These are phyloP conservation scores for Colletotrichum sp. DNA, from an alignment of 2,329 filamentous ascomycete species.

Conservation along the genomic window DNA sequence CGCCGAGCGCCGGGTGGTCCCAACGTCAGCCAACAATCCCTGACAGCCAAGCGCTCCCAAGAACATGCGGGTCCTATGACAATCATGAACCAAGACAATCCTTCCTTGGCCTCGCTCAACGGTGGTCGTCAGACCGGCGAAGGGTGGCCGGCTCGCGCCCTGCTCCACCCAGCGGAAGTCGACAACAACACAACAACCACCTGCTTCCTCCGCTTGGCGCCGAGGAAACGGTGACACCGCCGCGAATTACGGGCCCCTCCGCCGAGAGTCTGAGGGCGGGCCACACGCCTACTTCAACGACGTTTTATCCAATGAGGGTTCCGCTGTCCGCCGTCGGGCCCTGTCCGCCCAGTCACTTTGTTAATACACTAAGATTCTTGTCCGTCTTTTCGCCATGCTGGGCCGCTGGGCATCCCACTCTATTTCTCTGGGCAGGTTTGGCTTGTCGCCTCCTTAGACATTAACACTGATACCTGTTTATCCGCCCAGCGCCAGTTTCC, in stretches of 20 bases:
- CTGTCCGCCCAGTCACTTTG: not conserved
- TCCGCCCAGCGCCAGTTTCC: not conserved
- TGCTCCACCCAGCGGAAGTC: not conserved
- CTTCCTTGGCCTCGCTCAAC: not conserved
- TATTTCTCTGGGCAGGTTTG: slow-evolving; percentile 3
- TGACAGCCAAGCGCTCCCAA: slow-evolving; percentile 8
- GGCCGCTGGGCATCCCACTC: slow-evolving; percentile 6
- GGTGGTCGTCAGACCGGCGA: not conserved
- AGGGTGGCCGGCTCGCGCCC: not conserved
- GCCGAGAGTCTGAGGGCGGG: slow-evolving; percentile 1
- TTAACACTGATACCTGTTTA: not conserved
- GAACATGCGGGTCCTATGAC: not conserved
- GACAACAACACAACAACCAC: not conserved
- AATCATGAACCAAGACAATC: not conserved
- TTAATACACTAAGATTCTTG: slow-evolving; percentile 9
- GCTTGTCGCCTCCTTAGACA: not conserved
- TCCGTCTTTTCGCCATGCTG: not conserved
- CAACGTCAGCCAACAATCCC: not conserved
- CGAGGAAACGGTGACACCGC: slow-evolving; percentile 2
- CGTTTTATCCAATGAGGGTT: not conserved
- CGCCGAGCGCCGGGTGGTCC: not conserved
- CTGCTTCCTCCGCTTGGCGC: slow-evolving; percentile 10
- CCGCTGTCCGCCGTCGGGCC: not conserved
- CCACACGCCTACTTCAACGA: not conserved
- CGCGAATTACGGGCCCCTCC: slow-evolving; percentile 1